Percentiles rank a stretch among this genome's conserved stretches.
phyloP scores from a whole-genome alignment of 1,284 basidiomycete genomes.

The Coniferiporia sulphurascens region DNA sequence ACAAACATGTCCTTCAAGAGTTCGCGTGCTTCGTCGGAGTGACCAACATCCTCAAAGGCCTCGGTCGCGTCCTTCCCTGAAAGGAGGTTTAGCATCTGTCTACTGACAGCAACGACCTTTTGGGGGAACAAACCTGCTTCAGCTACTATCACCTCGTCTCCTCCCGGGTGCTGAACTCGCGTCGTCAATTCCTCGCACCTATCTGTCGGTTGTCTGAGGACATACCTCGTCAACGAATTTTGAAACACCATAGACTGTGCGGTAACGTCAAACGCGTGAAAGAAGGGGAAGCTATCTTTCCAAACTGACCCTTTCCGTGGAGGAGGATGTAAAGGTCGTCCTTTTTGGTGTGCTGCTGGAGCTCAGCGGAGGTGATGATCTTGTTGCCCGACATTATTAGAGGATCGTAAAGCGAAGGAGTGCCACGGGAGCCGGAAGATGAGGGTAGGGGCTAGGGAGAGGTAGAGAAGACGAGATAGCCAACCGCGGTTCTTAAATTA shows the following conservation, averaged over 20 bases:
- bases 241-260: constrained; percentile 89
- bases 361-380: constrained; percentile 66
- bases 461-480: constrained; percentile 4
- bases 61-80: constrained; percentile 92
- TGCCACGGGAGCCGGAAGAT: background rate
- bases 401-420: constrained; percentile 20
- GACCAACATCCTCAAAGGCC: constrained; percentile 98
- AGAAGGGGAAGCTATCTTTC: constrained; percentile 32
- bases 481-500: constrained; percentile 15
- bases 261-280: constrained; percentile 15
- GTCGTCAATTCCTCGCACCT: constrained; percentile 9
- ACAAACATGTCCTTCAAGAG: constrained; percentile 75
- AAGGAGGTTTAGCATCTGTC: constrained; percentile 14
- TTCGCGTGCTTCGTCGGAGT: constrained; percentile 96
- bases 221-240: constrained; percentile 94
- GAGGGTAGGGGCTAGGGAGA: constrained; percentile 6
- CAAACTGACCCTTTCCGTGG: constrained; percentile 71
- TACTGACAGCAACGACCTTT: constrained; percentile 9
- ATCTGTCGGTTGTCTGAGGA: background rate
- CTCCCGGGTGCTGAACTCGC: constrained; percentile 80
- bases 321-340: constrained; percentile 78
- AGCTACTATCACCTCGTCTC: constrained; percentile 93
- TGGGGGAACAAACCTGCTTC: constrained; percentile 73
- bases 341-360: constrained; percentile 70
- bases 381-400: constrained; percentile 36